Evolutionary conservation across 176 grass and related monocot genomes (phyloP), one percentile per base, ranked within the genome.

Genomic region (Triticum monococcum): DNA sequence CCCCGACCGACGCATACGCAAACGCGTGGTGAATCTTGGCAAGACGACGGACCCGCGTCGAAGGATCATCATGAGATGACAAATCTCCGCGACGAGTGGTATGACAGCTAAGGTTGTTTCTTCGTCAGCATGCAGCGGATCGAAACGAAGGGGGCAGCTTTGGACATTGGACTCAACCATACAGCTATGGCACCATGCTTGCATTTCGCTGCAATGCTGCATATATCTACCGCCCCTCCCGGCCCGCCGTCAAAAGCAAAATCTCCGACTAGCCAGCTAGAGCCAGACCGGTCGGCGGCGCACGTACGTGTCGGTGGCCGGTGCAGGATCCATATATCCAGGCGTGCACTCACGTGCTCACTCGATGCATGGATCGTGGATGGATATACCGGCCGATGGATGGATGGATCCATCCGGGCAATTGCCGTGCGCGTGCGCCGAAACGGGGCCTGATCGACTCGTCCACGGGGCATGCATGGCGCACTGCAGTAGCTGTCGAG

Each of bases 371-470:
- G 45, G 18, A 35, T 37, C 30, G 25, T 24, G 40, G 5, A 32
- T 68, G 13, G 28, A 68, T 37, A 5, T 28, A 30, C 25, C 61
- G n/a, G 28, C 24, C 23, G 22, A 64, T 24, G 10, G 62, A 63
- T 63, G 1, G 23, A 16, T 28, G 37, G 24, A 64, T 64, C 10
- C 6, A 16, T 64, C 57, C 8, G 45, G 25, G 75, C 32, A 86
- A 79, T 79, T 86, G 75, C 84, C 75, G 17, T 10, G 84, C 64
- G 48, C 84, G 23, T 79, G 35, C 48, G 7, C 24, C 75, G 74
- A 68, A 70, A 35, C 18, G 33, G 9, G 6, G 16, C 72, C 63
- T 5, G 46, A 16, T 41, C 48, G 5, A 52, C 0, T 17, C 14
- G 50, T 54, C 50, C 50, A 54, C 17, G 18, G 54, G 18, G 22